Evolutionary conservation across 495 filamentous ascomycete genomes (phyloP).

Genomic region (Penicillium verhagenii): DNA sequence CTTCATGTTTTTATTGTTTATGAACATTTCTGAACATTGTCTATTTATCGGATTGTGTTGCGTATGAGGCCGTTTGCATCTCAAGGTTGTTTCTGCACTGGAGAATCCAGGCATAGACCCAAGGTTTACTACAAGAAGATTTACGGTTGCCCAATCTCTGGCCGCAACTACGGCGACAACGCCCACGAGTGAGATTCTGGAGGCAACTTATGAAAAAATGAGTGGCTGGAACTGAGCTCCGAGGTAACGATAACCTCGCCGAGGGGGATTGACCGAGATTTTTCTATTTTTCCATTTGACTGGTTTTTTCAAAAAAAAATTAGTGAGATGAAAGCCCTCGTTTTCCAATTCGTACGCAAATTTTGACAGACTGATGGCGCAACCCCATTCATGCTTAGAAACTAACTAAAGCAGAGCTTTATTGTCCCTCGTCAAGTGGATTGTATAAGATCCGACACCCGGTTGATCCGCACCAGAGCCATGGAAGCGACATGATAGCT

Average conservation of each 20-base stretch:
- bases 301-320: too few relatives aligned
- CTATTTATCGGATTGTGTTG: neutral
- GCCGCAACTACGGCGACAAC: slow-evolving; percentile 9
- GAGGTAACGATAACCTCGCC: neutral
- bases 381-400: too few relatives aligned
- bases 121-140: neutral
- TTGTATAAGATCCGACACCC: neutral
- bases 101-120: neutral
- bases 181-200: slow-evolving; percentile 21
- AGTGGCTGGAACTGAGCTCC: slow-evolving; percentile 8
- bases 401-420: too few relatives aligned
- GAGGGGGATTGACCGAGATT: too few relatives aligned
- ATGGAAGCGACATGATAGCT: neutral
- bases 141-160: neutral
- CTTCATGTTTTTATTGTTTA: neutral
- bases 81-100: too few relatives aligned
- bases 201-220: neutral
- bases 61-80: too few relatives aligned
- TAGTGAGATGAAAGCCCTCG: too few relatives aligned
- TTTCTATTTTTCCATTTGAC: neutral
- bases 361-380: too few relatives aligned
- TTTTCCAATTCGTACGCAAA: too few relatives aligned
- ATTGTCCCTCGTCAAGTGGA: too few relatives aligned
- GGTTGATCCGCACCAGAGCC: slow-evolving; percentile 1
- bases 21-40: neutral